Conservation (phyloP, 805 yeast genomes). For the Myxozyma neotropica region DNA sequence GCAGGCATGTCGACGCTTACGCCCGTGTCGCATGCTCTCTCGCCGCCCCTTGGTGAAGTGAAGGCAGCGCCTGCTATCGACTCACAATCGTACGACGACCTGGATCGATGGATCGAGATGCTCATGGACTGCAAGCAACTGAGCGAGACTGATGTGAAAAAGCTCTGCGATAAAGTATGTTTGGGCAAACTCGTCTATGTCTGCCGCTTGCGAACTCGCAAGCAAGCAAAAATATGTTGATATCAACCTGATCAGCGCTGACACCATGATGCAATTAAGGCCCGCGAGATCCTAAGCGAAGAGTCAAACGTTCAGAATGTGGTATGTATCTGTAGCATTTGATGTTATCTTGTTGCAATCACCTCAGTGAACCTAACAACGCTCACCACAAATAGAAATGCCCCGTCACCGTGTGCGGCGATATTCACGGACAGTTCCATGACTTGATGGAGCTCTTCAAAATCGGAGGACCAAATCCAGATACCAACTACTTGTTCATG, state of each 20-base stretch:
- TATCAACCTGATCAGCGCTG: not conserved
- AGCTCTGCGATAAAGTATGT: constrained; percentile 74
- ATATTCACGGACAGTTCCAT: constrained; percentile 95
- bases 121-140: constrained; percentile 78
- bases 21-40: constrained; percentile 25
- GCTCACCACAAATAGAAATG: constrained; percentile 47
- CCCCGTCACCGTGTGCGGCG: constrained; percentile 93
- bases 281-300: constrained; percentile 71
- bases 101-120: constrained; percentile 87
- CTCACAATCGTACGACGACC: constrained; percentile 53
- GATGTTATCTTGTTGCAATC: too few species aligned
- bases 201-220: too few species aligned
- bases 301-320: constrained; percentile 96
- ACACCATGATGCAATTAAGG: constrained; percentile 48
- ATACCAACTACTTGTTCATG: constrained; percentile 84
- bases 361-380: not conserved
- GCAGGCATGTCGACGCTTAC: constrained; percentile 27
- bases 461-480: constrained; percentile 93
- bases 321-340: constrained; percentile 34
- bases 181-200: too few species aligned
- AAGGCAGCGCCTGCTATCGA: constrained; percentile 29
- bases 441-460: constrained; percentile 90
- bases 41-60: constrained; percentile 16
- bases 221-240: too few species aligned
- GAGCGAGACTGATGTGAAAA: constrained; percentile 75